Evolutionary conservation across 768 basidiomycete species (phyloP).

Genomic region (Pholiota microspora): DNA sequence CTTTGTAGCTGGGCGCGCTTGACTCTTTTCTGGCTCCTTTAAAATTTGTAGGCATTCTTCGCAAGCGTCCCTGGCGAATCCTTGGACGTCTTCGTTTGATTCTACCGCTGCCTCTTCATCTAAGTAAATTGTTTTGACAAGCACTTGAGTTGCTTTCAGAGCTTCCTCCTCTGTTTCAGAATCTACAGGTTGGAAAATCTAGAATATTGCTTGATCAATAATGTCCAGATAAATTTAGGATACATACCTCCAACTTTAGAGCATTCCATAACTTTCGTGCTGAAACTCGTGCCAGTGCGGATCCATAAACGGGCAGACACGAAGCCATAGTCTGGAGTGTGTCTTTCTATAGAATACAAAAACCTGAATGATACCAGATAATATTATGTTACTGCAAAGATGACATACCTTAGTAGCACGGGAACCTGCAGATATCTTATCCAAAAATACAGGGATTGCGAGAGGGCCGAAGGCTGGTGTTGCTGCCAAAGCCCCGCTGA

Average conservation of each 20-base stretch:
- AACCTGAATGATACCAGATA: background rate
- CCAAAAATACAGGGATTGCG: constrained; percentile 86
- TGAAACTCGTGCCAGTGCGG: constrained; percentile 52
- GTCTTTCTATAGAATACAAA: constrained; percentile 59
- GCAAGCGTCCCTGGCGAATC: constrained; percentile 71
- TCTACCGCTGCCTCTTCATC: constrained; percentile 37
- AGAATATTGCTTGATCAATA: background rate
- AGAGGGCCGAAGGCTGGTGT: constrained; percentile 80
- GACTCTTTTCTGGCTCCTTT: constrained; percentile 90
- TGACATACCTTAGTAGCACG: constrained; percentile 80
- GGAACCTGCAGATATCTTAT: constrained; percentile 84
- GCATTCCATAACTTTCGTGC: constrained; percentile 87
- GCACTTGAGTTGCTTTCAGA: constrained; percentile 62
- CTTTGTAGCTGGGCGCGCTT: constrained; percentile 85
- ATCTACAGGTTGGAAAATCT: constrained; percentile 96
- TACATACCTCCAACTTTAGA: constrained; percentile 83
- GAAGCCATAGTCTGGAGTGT: constrained; percentile 73
- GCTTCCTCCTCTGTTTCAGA: constrained; percentile 70
- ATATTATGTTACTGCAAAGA: background rate
- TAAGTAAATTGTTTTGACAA: constrained; percentile 74
- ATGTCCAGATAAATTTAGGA: background rate
- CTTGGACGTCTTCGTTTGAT: constrained; percentile 42
- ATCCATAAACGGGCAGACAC: constrained; percentile 86
- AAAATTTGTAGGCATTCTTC: constrained; percentile 79
- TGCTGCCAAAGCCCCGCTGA: constrained; percentile 70